A percentile compares a stretch with the other conserved stretches of the same genome.
phyloP scores from a whole-genome alignment of 257 asterid genomes.

The Lycium ferocissimum region DNA sequence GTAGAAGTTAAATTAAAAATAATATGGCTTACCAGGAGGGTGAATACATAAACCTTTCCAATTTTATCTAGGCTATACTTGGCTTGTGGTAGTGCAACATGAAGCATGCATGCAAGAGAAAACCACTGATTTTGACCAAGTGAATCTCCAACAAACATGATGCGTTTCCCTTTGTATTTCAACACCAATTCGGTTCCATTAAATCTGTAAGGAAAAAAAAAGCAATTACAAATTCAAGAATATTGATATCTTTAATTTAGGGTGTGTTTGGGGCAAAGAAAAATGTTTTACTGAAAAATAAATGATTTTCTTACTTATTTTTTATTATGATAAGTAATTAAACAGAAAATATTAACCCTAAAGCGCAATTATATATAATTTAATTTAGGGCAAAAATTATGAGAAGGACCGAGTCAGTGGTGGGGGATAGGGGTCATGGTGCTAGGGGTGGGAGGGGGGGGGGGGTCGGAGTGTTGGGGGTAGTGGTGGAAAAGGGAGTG shows the following conservation, averaged over 20 bases:
- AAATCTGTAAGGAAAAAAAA: conserved; percentile 36
- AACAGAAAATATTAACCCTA: neutral
- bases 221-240: neutral
- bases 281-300: neutral
- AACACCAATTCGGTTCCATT: conserved; percentile 33
- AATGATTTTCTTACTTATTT: neutral
- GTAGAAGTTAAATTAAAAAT: neutral
- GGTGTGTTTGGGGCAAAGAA: neutral
- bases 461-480: too few relatives aligned
- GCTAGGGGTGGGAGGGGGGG: too few relatives aligned
- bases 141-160: conserved; percentile 61
- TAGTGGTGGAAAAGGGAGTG: too few relatives aligned
- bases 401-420: neutral
- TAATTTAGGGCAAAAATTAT: neutral
- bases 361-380: neutral
- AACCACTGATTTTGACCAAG: conserved; percentile 58
- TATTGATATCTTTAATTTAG: neutral
- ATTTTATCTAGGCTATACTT: conserved; percentile 25
- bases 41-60: conserved; percentile 41
- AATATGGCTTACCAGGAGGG: conserved; percentile 37
- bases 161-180: conserved; percentile 46
- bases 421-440: neutral
- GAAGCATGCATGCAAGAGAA: conserved; percentile 51
- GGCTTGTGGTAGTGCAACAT: conserved; percentile 42
- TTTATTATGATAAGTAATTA: neutral